Percentiles rank a stretch among this genome's conserved stretches.
phyloP scores from a whole-genome alignment of 352 stramenopile genomes.

The Globisporangium paroecandrum region DNA sequence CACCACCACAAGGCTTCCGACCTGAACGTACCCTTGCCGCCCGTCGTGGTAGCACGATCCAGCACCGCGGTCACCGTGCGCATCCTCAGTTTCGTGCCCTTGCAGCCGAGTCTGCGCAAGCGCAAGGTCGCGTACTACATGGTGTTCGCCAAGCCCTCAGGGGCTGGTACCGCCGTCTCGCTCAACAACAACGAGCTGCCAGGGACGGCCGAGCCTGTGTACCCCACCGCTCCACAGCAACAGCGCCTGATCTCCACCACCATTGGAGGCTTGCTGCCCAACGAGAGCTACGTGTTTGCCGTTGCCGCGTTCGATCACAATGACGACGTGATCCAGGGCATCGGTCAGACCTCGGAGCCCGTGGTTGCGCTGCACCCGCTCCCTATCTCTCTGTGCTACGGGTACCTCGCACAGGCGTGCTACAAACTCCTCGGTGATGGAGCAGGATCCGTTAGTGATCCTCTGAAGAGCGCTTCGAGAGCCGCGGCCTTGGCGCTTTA shows the following conservation, averaged over 20 bases:
- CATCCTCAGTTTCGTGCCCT: conserved; percentile 38
- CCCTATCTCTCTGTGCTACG: conserved; percentile 58
- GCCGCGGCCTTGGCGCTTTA: conserved; percentile 44
- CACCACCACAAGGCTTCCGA: background rate
- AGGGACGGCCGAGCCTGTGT: conserved; percentile 57
- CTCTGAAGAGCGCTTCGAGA: conserved; percentile 23
- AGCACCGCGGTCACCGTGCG: conserved; percentile 51
- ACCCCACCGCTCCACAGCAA: conserved; percentile 7
- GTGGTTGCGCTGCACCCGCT: conserved; percentile 71
- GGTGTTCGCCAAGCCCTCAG: conserved; percentile 69
- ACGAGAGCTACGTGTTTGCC: conserved; percentile 84
- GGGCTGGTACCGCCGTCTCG: conserved; percentile 71
- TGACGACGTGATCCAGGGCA: conserved; percentile 57
- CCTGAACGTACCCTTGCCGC: conserved; percentile 29
- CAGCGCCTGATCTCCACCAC: conserved; percentile 28
- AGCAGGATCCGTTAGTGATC: background rate
- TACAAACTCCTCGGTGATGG: conserved; percentile 20
- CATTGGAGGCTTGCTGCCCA: conserved; percentile 51
- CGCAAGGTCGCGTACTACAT: conserved; percentile 63
- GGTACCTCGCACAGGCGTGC: conserved; percentile 62
- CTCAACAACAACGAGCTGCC: conserved; percentile 65
- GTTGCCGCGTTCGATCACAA: conserved; percentile 69
- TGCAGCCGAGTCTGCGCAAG: conserved; percentile 22
- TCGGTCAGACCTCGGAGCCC: conserved; percentile 57
- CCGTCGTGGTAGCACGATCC: conserved; percentile 49